These are phyloP conservation scores for Microbotryum silenes-acaulis DNA, from an alignment of 1,284 basidiomycete genomes.

Conservation along the genomic window DNA sequence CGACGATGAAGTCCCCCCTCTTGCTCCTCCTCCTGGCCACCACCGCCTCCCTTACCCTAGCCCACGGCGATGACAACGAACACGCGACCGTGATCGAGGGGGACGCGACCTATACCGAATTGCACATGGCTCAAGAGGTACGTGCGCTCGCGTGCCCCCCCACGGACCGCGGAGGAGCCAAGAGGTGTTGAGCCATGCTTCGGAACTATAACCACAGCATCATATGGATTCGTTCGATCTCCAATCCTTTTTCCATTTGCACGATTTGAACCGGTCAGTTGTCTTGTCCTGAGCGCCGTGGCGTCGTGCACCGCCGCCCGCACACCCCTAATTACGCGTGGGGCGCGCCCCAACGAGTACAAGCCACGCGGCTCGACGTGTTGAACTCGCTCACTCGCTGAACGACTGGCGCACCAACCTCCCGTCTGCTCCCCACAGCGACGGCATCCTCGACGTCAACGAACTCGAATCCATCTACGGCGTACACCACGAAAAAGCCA, in stretches of 20 bases:
- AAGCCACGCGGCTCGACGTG: background rate
- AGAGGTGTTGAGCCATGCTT: no score
- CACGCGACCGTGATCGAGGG: slow-evolving; percentile 5
- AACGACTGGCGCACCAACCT: no score
- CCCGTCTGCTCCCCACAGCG: slow-evolving; percentile 6
- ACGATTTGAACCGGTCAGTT: slow-evolving; percentile 34
- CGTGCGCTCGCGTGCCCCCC: background rate
- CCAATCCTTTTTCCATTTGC: slow-evolving; percentile 37
- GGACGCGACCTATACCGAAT: slow-evolving; percentile 30
- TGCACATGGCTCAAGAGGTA: slow-evolving; percentile 34
- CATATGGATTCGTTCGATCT: slow-evolving; percentile 34
- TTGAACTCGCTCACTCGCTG: background rate
- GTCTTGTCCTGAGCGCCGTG: no score
- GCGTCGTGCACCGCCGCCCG: no score
- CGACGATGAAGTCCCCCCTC: no score
- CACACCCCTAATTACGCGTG: no score
- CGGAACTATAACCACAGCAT: slow-evolving; percentile 12
- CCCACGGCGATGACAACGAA: slow-evolving; percentile 6
- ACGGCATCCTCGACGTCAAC: slow-evolving; percentile 46
- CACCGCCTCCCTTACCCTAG: background rate
- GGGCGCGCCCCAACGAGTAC: no score
- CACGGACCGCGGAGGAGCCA: no score
- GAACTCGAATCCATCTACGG: slow-evolving; percentile 52
- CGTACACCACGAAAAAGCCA: slow-evolving; percentile 87
- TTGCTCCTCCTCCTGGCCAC: no score